These are phyloP conservation scores for Colletotrichum australisinense DNA, from an alignment of 2,329 filamentous ascomycete species.

Conservation along the genomic window DNA sequence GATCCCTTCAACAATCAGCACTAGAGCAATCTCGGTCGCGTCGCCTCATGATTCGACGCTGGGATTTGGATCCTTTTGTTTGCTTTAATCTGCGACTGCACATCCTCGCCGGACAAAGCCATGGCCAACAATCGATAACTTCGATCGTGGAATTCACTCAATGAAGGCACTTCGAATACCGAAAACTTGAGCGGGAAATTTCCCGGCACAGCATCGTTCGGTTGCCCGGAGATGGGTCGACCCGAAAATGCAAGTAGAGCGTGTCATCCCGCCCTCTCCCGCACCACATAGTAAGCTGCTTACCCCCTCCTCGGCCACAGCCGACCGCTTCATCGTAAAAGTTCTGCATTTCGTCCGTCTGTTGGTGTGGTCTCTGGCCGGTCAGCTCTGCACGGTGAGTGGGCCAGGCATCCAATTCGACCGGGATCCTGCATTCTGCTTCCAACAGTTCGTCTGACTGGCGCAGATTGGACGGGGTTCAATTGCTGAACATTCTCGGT, in stretches of 20 bases:
- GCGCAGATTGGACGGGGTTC: background rate
- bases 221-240: background rate
- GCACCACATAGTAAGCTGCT: background rate
- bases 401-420: background rate
- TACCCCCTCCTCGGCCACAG: constrained; percentile 1
- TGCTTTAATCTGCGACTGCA: background rate
- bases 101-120: background rate
- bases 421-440: constrained; percentile 1
- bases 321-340: background rate
- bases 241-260: constrained; percentile 6
- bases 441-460: constrained; percentile 4
- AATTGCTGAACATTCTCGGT: background rate
- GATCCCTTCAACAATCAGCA: constrained; percentile 4
- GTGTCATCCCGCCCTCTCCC: constrained; percentile 9
- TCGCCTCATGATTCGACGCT: background rate
- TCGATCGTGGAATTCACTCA: background rate
- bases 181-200: background rate
- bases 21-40: background rate
- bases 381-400: background rate
- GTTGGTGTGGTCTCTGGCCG: constrained; percentile 3
- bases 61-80: background rate
- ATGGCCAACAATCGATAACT: background rate
- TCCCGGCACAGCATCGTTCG: background rate
- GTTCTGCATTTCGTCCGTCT: background rate
- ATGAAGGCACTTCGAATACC: background rate